Conservation (phyloP, 306 rosid genomes). For the Calophaca sinica region DNA sequence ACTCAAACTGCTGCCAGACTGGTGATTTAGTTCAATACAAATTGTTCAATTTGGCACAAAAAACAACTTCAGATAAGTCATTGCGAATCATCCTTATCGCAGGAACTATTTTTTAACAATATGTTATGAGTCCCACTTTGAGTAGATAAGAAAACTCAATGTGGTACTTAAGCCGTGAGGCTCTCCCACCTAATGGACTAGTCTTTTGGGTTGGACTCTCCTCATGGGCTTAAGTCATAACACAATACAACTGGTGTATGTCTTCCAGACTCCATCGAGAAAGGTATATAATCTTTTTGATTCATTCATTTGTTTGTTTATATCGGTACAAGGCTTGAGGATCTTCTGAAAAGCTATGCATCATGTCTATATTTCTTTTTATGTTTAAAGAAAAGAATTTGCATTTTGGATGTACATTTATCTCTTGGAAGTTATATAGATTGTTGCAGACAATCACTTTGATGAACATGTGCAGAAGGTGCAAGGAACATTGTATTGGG, state of each 20-base stretch:
- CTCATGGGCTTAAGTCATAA: too few species aligned
- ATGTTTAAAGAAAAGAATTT: neutral
- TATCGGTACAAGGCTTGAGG: conserved; percentile 16
- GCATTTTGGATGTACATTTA: conserved; percentile 37
- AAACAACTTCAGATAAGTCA: conserved; percentile 2
- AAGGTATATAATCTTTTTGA: conserved; percentile 17
- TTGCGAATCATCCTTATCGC: conserved; percentile 4
- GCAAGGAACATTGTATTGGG: neutral
- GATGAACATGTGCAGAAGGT: neutral
- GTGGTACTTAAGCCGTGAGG: too few species aligned
- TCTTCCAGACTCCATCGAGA: conserved; percentile 27
- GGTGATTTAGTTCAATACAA: conserved; percentile 3
- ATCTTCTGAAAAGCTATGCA: conserved; percentile 17
- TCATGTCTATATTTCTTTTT: neutral
- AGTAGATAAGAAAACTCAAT: too few species aligned
- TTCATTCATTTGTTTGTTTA: conserved; percentile 31
- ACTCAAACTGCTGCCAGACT: neutral
- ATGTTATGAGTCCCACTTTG: too few species aligned
- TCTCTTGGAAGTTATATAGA: conserved; percentile 6
- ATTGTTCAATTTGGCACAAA: neutral
- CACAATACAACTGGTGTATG: neutral
- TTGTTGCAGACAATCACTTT: neutral
- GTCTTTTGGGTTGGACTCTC: too few species aligned
- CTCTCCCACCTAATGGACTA: too few species aligned
- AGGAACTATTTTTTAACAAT: neutral